A percentile compares a stretch with the other conserved stretches of the same genome.
These are phyloP conservation scores for Ophiocordyceps unilateralis DNA, from an alignment of 2,329 filamentous ascomycete species.

Conservation along the genomic window DNA sequence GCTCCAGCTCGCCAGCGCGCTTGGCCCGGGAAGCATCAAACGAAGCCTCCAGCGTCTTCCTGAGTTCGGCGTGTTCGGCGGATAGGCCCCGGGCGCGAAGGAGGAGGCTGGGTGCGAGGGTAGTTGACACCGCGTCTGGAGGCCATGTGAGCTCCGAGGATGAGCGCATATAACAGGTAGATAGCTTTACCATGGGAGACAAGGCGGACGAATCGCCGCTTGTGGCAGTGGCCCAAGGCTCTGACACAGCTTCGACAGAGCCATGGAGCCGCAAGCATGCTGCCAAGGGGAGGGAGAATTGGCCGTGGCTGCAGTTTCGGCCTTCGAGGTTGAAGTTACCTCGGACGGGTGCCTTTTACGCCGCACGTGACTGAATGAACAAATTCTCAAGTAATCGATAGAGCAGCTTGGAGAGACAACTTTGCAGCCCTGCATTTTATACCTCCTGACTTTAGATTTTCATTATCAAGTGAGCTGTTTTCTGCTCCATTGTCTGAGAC, in stretches of 20 bases:
- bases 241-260: conserved; percentile 18
- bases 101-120: conserved; percentile 37
- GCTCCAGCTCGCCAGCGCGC: conserved; percentile 42
- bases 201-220: conserved; percentile 13
- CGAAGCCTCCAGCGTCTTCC: conserved; percentile 27
- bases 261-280: conserved; percentile 18
- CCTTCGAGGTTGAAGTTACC: no score
- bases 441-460: no score
- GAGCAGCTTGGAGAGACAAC: no score
- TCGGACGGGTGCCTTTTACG: no score
- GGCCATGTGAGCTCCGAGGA: conserved; percentile 2
- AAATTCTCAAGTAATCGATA: no score
- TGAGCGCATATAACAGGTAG: background rate
- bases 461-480: no score
- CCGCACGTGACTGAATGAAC: no score
- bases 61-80: conserved; percentile 39
- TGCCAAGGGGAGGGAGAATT: background rate
- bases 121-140: conserved; percentile 1
- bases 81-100: conserved; percentile 40
- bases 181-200: conserved; percentile 13
- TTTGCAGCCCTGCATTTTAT: no score
- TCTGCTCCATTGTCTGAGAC: no score
- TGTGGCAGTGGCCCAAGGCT: conserved; percentile 9
- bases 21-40: conserved; percentile 43
- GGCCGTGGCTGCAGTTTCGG: no score